Evolutionary conservation across 2,329 filamentous ascomycete species (phyloP).

Genomic region (Colletotrichum melonis): DNA sequence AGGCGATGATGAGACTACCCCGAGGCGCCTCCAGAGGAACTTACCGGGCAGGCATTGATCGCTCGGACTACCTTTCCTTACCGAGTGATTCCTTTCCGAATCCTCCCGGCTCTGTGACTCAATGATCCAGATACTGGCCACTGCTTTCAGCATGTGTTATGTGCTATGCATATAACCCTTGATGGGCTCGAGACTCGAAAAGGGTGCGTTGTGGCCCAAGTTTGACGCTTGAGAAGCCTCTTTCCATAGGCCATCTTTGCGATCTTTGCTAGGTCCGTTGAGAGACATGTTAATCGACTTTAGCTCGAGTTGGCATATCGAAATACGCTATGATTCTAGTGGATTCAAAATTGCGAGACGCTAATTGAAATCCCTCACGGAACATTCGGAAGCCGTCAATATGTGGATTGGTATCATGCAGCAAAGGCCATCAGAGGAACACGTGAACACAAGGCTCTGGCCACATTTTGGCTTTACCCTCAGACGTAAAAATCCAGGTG

Average conservation of each 20-base stretch:
- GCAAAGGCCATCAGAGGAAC: neutral
- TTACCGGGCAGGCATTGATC: neutral
- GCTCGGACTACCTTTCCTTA: neutral
- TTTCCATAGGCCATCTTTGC: neutral
- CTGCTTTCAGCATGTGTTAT: neutral
- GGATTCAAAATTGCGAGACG: too few species aligned
- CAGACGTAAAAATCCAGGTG: rapidly evolving
- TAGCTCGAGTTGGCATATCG: neutral
- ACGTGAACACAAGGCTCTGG: neutral
- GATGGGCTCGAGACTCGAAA: too few species aligned
- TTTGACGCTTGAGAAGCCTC: too few species aligned
- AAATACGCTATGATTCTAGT: neutral
- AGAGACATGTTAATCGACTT: neutral
- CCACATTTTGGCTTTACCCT: rapidly evolving
- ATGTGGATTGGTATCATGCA: neutral
- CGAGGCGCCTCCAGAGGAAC: neutral
- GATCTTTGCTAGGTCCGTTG: neutral
- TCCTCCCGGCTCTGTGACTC: neutral
- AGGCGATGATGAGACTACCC: too few species aligned
- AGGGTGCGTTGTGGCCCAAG: too few species aligned
- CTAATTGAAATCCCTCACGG: too few species aligned
- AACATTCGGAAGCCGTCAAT: too few species aligned
- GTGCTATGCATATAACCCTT: too few species aligned
- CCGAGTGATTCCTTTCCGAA: neutral
- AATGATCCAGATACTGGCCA: neutral